These are phyloP conservation scores for Colletotrichum camelliae DNA, from an alignment of 2,329 filamentous ascomycete species.

Conservation along the genomic window DNA sequence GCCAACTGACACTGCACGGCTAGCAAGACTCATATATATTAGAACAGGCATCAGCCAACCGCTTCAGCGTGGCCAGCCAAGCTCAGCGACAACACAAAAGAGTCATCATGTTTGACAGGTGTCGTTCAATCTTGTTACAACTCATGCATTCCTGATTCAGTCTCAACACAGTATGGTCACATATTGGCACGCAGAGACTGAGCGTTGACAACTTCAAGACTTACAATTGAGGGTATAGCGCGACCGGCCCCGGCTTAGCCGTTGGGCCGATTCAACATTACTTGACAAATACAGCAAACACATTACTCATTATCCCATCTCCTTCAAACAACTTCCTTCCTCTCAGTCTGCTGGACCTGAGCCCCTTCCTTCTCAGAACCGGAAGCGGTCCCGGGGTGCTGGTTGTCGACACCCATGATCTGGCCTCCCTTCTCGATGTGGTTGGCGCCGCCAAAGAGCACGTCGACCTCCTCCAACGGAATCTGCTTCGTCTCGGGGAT, in stretches of 20 bases:
- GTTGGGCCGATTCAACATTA: not conserved
- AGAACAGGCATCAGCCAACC: not conserved
- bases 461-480: constrained; percentile 60
- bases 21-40: not conserved
- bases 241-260: not conserved
- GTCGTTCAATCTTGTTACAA: accelerated
- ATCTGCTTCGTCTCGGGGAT: constrained; percentile 58
- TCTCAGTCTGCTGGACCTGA: constrained; percentile 11
- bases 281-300: not conserved
- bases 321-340: constrained; percentile 1
- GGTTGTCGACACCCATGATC: constrained; percentile 36
- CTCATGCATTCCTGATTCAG: not conserved
- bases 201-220: not conserved
- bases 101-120: not conserved
- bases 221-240: not conserved
- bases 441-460: constrained; percentile 60
- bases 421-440: constrained; percentile 59
- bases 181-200: not conserved
- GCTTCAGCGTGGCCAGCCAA: not conserved
- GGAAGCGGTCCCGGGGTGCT: not conserved
- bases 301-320: not conserved
- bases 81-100: not conserved
- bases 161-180: accelerated
- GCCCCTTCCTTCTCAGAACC: not conserved
- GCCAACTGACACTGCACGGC: too few relatives aligned